Base-by-base conservation (phyloP, 495 filamentous ascomycete species). In the Oidiodendron maius region DNA sequence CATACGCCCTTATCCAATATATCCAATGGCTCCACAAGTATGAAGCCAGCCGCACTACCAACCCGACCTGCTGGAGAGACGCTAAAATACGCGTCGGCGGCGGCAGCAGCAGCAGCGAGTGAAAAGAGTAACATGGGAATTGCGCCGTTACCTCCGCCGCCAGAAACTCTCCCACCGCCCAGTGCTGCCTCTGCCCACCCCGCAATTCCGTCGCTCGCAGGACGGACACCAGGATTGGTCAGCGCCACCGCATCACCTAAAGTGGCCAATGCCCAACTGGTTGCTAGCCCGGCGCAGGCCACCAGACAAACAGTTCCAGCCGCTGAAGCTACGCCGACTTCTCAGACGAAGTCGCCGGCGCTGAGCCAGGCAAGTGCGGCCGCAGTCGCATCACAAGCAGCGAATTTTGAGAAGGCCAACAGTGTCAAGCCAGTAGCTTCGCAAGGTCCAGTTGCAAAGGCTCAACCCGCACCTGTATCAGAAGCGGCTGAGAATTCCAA, bases 11-110 rank as follows among this genome's bases (percentile, higher is more conserved):
- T 82, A 40, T 69, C 84, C 1, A 83, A 65, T 55, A 72, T 82
- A 44, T 35, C 74, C 45, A 88, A 79, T 59, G 77, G 79, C 55
- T 76, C 71, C 41, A 35, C 34, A 41, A 68, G 3, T 46, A 88
- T 97, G 93, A 98, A 97, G 66, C 91, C 93, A 15, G 93, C 94
- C 12, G 85, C 91, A 11, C 59, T 88, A 57, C 94, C 93, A 6
- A 81, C 86, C 35, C 81, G 89, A 58, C 77, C 87, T 3, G 83
- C 90, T 20, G 90, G 88, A 25, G 91, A 97, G 62, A 87, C 87
- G 0, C 71, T 97, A 55, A 96, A 96, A 66, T 97, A 97, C 63
- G 93, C 94, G 24, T 96, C 93, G 16, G 93, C 93, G 0, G 93
- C 93, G 0, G 94, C 93, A 0, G 94, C 93, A 0, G 93, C 93